These are phyloP conservation scores for Piper betle DNA, from an alignment of 164 flowering plant species.

Conservation along the genomic window DNA sequence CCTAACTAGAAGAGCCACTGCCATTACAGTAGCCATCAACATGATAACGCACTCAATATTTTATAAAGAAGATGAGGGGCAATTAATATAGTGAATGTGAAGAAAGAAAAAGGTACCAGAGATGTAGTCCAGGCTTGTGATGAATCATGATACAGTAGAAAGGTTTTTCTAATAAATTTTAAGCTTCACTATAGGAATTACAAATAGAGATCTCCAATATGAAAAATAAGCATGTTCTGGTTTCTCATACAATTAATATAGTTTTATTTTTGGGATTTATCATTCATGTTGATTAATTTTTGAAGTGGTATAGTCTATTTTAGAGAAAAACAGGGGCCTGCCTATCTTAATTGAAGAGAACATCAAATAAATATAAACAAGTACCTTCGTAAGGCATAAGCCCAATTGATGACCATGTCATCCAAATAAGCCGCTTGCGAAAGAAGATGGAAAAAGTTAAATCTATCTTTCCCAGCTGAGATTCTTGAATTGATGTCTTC, in stretches of 20 bases:
- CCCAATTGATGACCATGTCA: conserved; percentile 85
- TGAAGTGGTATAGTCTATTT: not conserved
- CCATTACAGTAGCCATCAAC: too few species aligned
- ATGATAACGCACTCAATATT: too few species aligned
- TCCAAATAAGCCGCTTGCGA: conserved; percentile 96
- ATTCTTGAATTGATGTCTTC: conserved; percentile 44
- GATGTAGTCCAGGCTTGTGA: too few species aligned
- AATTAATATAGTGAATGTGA: too few species aligned
- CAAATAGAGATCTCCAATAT: not conserved
- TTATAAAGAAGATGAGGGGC: too few species aligned
- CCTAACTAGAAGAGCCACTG: too few species aligned
- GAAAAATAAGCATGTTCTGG: not conserved
- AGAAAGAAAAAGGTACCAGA: too few species aligned
- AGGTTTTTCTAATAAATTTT: too few species aligned
- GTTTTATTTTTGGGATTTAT: not conserved
- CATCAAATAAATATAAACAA: not conserved
- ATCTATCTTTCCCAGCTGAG: conserved; percentile 58
- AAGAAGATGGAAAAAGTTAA: conserved; percentile 50
- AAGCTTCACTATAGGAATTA: not conserved
- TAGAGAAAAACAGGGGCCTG: not conserved
- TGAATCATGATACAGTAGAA: too few species aligned
- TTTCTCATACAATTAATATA: not conserved
- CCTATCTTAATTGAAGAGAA: not conserved
- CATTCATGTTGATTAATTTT: not conserved
- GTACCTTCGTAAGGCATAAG: conserved; percentile 54